These are phyloP conservation scores for Tylopilus cervinicoccineus DNA, from an alignment of 768 basidiomycete genomes.

Conservation along the genomic window DNA sequence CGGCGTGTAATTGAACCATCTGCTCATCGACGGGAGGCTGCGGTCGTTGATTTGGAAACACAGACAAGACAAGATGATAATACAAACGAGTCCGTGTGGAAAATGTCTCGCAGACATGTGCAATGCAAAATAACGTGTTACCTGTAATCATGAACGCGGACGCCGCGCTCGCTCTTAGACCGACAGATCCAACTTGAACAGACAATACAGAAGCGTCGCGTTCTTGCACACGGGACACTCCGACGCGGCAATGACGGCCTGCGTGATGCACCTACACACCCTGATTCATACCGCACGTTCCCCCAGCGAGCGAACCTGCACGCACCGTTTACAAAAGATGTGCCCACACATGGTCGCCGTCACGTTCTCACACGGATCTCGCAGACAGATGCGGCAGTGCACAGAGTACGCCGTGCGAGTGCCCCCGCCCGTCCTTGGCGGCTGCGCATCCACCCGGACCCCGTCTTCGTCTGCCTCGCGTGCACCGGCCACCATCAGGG, in stretches of 20 bases:
- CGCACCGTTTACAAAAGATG: conserved; percentile 55
- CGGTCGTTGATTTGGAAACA: too few species aligned
- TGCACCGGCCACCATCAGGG: not conserved
- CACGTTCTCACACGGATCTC: conserved; percentile 47
- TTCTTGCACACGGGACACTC: conserved; percentile 51
- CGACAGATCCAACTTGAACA: conserved; percentile 48
- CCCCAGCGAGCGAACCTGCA: not conserved
- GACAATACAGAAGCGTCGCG: conserved; percentile 50
- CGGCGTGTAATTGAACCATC: not conserved
- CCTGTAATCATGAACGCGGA: not conserved
- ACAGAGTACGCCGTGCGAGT: conserved; percentile 19
- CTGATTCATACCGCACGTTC: too few species aligned
- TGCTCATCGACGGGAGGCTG: too few species aligned
- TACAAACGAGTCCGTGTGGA: not conserved
- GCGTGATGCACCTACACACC: conserved; percentile 55
- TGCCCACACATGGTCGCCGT: conserved; percentile 64
- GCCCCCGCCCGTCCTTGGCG: not conserved
- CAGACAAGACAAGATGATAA: not conserved
- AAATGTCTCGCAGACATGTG: not conserved
- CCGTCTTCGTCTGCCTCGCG: not conserved
- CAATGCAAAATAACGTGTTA: not conserved
- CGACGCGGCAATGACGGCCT: conserved; percentile 41
- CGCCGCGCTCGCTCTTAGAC: conserved; percentile 5
- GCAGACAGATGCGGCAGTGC: conserved; percentile 49
- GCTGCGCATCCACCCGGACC: too few species aligned